Percentiles rank a stretch among this genome's conserved stretches.
Conservation (phyloP, 2,329 filamentous ascomycete species). For the Orbilia ellipsospora region DNA sequence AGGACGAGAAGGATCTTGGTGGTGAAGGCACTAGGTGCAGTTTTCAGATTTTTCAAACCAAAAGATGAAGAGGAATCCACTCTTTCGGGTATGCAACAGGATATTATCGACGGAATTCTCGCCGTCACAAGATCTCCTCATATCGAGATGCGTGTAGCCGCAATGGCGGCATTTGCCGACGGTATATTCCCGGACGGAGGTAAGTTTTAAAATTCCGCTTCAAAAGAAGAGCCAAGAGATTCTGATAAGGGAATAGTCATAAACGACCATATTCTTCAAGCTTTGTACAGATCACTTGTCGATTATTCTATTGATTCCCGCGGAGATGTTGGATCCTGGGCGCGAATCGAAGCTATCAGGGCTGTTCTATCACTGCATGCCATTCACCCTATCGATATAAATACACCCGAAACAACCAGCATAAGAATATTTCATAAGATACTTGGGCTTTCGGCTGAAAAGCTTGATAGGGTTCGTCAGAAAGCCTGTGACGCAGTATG, state of each 20-base stretch:
- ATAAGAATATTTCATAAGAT: conserved; percentile 49
- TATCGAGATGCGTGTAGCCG: conserved; percentile 58
- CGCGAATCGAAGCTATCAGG: conserved; percentile 81
- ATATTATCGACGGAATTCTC: conserved; percentile 56
- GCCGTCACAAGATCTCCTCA: conserved; percentile 45
- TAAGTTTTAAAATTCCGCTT: not conserved
- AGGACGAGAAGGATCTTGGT: conserved; percentile 50
- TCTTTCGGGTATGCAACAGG: conserved; percentile 39
- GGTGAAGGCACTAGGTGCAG: conserved; percentile 57
- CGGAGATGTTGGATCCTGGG: conserved; percentile 88
- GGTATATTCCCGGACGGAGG: conserved; percentile 50
- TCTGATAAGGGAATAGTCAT: conserved; percentile 31
- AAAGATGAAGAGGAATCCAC: conserved; percentile 32
- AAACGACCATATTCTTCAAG: conserved; percentile 42
- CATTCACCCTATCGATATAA: conserved; percentile 37
- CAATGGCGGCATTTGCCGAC: conserved; percentile 56
- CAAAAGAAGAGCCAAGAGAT: not conserved
- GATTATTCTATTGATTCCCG: conserved; percentile 92
- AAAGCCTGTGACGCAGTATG: conserved; percentile 71
- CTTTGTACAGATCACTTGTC: conserved; percentile 69
- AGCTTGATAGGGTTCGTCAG: conserved; percentile 84
- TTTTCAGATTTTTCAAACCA: conserved; percentile 55
- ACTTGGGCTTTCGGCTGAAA: conserved; percentile 82
- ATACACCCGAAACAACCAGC: conserved; percentile 50
- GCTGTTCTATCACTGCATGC: conserved; percentile 66